Conservation (phyloP, 2,329 filamentous ascomycete genomes). For the Cadophora sp. region DNA sequence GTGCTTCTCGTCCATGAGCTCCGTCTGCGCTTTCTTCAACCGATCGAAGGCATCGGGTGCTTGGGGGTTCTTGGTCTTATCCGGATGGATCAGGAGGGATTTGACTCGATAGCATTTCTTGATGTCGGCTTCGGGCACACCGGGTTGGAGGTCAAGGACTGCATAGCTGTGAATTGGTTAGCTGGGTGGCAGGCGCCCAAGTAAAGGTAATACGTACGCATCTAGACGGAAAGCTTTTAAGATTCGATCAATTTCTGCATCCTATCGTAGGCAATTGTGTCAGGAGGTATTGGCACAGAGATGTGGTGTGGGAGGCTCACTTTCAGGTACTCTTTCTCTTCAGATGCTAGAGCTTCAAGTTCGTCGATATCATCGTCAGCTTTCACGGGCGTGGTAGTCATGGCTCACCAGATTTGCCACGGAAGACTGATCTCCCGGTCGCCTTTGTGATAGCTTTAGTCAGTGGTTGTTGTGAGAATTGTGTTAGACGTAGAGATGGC, state of each 20-base stretch:
- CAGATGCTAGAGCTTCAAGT: constrained; percentile 80
- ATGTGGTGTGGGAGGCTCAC: constrained; percentile 50
- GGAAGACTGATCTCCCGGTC: constrained; percentile 25
- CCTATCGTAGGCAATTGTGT: constrained; percentile 55
- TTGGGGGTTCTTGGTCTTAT: constrained; percentile 90
- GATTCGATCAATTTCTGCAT: constrained; percentile 95
- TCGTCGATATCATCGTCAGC: constrained; percentile 71
- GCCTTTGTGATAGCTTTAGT: constrained; percentile 17
- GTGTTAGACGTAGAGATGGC: neutral
- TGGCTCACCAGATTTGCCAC: constrained; percentile 40
- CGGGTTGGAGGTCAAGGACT: constrained; percentile 93
- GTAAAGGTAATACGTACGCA: constrained; percentile 55
- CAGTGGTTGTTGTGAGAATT: constrained; percentile 6
- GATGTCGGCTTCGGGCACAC: constrained; percentile 95
- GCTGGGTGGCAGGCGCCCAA: constrained; percentile 11
- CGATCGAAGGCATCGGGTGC: constrained; percentile 97
- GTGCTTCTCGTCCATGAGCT: constrained; percentile 93
- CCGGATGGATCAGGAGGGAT: constrained; percentile 98
- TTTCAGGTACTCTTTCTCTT: constrained; percentile 92
- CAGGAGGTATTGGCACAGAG: constrained; percentile 20
- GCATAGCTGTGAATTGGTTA: constrained; percentile 69
- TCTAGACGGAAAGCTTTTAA: constrained; percentile 86
- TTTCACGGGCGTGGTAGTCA: constrained; percentile 41
- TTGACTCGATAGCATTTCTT: constrained; percentile 94
- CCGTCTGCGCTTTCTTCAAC: constrained; percentile 90